Base-by-base conservation (phyloP, 2,329 filamentous ascomycete genomes). In the Colletotrichum destructivum region DNA sequence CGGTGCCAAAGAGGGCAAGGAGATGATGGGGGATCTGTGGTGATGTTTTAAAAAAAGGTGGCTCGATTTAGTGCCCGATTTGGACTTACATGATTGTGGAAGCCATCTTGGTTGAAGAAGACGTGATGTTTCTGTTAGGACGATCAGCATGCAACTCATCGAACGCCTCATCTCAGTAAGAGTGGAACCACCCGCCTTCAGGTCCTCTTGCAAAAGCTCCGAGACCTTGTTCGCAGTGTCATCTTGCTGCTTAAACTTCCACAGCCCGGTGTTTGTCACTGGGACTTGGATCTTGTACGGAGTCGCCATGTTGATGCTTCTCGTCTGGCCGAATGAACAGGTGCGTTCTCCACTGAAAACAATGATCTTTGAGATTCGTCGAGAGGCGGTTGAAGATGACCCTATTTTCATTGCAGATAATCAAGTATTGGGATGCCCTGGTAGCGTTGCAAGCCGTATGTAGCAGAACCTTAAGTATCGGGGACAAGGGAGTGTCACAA, bases 61-160 rank as follows among this genome's bases (percentile, higher is more conserved):
- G 11, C 2, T 38, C 35, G 35, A 2, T 38, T 11, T 3, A 38
- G 35, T 38, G 35, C 9, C 8, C 26, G 23, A 4, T 62, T n/a
- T 8, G 6, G 21, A 69, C 79, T 77, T 82, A 87, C 94, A 77
- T 98, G 95, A 79, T 98, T 94, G 78, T 98, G 95, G 74, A 93
- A 97, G 0, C 92, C 92, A 2, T 81, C 78, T 0, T 87, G 72
- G 73, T 96, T 97, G 86, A 95, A 97, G 82, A 92, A 97, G 69
- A 95, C 92, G 78, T 97, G 93, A 76, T 95, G 89, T 44, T 82
- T 83, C 83, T 86, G 62, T 38, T n/a, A 49, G 47, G 13, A 23
- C 16, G 62, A 66, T 55, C 26, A 65, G 55, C 47, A n/a, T 52
- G 35, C 52, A 57, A 47, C 12, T 23, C 13, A 31, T n/a, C n/a